A percentile compares a stretch with the other conserved stretches of the same genome.
phyloP scores from a whole-genome alignment of 805 yeast species.

The Starmerella riodocensis region DNA sequence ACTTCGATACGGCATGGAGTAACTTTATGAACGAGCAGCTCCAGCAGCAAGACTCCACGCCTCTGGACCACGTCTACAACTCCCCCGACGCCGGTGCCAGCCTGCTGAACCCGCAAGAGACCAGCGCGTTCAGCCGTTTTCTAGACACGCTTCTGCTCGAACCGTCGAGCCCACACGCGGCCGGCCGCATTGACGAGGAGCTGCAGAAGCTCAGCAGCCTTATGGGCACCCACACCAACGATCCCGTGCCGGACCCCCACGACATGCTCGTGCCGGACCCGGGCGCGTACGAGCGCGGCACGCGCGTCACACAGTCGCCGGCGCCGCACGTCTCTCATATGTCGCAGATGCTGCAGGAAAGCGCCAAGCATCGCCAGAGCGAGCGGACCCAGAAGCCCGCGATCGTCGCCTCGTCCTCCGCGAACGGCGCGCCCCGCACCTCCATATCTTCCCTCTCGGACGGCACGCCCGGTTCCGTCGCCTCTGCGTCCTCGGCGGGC shows the following conservation, averaged over 20 bases:
- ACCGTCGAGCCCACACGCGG: constrained; percentile 15
- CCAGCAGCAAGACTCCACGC: background rate
- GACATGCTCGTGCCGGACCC: too few species aligned
- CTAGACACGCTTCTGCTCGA: constrained; percentile 19
- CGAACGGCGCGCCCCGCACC: too few species aligned
- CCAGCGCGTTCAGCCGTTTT: constrained; percentile 18
- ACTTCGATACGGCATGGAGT: constrained; percentile 16
- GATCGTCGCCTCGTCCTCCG: too few species aligned
- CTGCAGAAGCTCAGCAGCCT: constrained; percentile 10
- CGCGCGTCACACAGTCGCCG: too few species aligned
- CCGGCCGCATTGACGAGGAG: constrained; percentile 14
- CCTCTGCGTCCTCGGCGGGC: too few species aligned
- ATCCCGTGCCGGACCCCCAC: too few species aligned
- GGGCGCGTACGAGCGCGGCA: background rate
- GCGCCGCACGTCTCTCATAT: too few species aligned
- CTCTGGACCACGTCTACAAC: background rate
- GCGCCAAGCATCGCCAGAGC: too few species aligned
- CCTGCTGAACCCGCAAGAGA: constrained; percentile 19
- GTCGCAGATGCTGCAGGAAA: too few species aligned
- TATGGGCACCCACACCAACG: background rate
- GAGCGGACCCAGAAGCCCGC: too few species aligned
- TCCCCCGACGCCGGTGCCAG: background rate
- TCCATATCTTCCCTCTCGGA: too few species aligned
- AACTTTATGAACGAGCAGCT: constrained; percentile 11
- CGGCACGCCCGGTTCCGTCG: too few species aligned